phyloP scores from a whole-genome alignment of 805 yeast species.

The Wickerhamiella kurtzmanii region DNA sequence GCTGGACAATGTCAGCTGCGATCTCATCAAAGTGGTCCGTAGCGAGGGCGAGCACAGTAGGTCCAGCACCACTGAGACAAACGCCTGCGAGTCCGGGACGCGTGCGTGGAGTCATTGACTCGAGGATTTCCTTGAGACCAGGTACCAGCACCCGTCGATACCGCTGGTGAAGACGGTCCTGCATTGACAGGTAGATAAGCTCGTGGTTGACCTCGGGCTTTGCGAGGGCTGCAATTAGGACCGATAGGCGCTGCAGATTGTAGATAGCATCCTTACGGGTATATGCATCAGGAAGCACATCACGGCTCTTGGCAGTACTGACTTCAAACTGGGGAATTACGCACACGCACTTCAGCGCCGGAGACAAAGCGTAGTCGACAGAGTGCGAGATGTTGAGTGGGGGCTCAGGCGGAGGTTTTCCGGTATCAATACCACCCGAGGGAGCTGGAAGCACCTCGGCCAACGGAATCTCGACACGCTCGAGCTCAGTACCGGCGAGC shows the following conservation, averaged over 20 bases:
- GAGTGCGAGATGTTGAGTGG: slow-evolving; percentile 82
- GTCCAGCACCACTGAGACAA: slow-evolving; percentile 96
- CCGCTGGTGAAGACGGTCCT: slow-evolving; percentile 94
- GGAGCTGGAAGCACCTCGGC: slow-evolving; percentile 65
- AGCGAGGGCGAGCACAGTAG: slow-evolving; percentile 88
- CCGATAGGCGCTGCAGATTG: slow-evolving; percentile 86
- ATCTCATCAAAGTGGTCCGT: slow-evolving; percentile 75
- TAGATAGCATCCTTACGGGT: slow-evolving; percentile 72
- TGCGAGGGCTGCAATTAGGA: slow-evolving; percentile 85
- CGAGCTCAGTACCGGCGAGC: slow-evolving; percentile 54
- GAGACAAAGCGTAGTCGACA: slow-evolving; percentile 71
- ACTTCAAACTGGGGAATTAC: slow-evolving; percentile 91
- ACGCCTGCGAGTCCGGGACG: slow-evolving; percentile 84
- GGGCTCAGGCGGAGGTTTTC: slow-evolving; percentile 63
- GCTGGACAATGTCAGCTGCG: slow-evolving; percentile 57
- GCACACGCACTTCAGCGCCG: slow-evolving; percentile 72
- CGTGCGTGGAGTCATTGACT: slow-evolving; percentile 64
- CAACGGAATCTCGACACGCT: slow-evolving; percentile 69
- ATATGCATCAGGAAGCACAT: slow-evolving; percentile 74
- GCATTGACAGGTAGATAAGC: slow-evolving; percentile 87
- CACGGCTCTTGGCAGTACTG: slow-evolving; percentile 80
- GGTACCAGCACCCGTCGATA: slow-evolving; percentile 86
- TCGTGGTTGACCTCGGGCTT: slow-evolving; percentile 68
- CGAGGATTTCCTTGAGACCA: slow-evolving; percentile 70
- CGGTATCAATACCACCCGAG: slow-evolving; percentile 52